phyloP scores from a whole-genome alignment of 202 grass and related monocot genomes.

The Panicum virgatum region DNA sequence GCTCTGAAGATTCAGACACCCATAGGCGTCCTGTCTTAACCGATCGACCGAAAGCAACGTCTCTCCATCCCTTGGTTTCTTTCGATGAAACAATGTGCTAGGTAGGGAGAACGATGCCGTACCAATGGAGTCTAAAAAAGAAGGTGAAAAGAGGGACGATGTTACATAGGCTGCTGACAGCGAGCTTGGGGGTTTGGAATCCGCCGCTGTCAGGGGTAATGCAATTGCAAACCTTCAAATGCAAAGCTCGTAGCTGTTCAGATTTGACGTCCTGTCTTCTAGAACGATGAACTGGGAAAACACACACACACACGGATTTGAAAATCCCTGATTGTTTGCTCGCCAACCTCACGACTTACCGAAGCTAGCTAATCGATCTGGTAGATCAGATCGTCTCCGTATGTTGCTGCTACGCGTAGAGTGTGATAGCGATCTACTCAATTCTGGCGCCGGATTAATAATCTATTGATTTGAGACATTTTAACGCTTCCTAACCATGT shows the following conservation, averaged over 20 bases:
- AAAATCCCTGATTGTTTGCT: not conserved
- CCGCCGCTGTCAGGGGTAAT: not conserved
- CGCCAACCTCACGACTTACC: conserved; percentile 21
- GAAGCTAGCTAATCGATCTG: not conserved
- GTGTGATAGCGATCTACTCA: conserved; percentile 16
- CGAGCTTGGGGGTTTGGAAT: conserved; percentile 11
- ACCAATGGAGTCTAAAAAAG: not conserved
- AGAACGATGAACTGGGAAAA: not conserved
- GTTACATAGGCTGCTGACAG: not conserved
- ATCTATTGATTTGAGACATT: not conserved
- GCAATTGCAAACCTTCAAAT: not conserved
- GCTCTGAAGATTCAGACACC: no score
- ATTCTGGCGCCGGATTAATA: not conserved
- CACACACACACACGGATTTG: no score
- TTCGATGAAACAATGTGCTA: not conserved
- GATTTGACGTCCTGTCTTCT: not conserved
- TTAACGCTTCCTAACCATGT: conserved; percentile 21
- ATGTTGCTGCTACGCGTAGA: not conserved
- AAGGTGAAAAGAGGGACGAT: not conserved
- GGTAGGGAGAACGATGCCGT: not conserved
- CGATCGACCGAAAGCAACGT: not conserved
- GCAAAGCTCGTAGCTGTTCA: not conserved
- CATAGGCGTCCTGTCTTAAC: not conserved
- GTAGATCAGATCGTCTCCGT: not conserved
- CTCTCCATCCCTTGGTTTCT: not conserved